Evolutionary conservation across 2,329 filamentous ascomycete species (phyloP), one percentile per base, ranked within the genome.

Genomic region (Tolypocladium amazonense): DNA sequence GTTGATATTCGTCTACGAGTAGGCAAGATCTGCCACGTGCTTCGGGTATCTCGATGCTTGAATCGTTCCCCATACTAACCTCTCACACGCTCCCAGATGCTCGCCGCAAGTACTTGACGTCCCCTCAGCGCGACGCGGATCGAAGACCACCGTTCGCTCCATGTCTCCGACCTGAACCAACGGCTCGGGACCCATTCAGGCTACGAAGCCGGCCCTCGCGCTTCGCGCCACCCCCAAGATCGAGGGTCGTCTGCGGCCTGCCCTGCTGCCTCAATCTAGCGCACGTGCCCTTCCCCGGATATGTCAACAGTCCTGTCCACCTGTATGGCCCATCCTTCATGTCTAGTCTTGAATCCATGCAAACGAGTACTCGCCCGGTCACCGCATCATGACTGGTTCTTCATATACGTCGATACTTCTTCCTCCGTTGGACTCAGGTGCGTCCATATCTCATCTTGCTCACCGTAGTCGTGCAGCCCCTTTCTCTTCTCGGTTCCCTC

Each of bases 371-470:
- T 23, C 11, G 30, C 11, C 30, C 20, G 3, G 5, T n/a, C 30
- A 23, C 50, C 50, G 11, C 2, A 23, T 23, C 11, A 23, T 15
- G 20, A 33, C 50, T 37, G 50, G 30, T 37, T 56, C 27, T 58
- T 41, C 23, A 56, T 27, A 12, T 27, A 14, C 14, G 14, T 15
- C 15, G 39, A 27, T 11, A 62, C 56, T 43, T 63, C 60, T 20
- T 55, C 57, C 14, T 53, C 23, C 23, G 57, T 63, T 25, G 65
- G 65, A 38, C 62, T 61, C 27, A 66, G 58, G 39, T 67, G 66
- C 38, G 64, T 67, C 66, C 64, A 67, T n/a, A 67, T 55, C 54
- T 67, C 65, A 8, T 66, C 63, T 18, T 65, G 60, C 41, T 65
- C 56, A 4, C 61, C 60, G 45, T 63, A 65, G 27, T 66, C 65